Base-by-base conservation (phyloP, 345 rosid species). In the Populus simonii region DNA sequence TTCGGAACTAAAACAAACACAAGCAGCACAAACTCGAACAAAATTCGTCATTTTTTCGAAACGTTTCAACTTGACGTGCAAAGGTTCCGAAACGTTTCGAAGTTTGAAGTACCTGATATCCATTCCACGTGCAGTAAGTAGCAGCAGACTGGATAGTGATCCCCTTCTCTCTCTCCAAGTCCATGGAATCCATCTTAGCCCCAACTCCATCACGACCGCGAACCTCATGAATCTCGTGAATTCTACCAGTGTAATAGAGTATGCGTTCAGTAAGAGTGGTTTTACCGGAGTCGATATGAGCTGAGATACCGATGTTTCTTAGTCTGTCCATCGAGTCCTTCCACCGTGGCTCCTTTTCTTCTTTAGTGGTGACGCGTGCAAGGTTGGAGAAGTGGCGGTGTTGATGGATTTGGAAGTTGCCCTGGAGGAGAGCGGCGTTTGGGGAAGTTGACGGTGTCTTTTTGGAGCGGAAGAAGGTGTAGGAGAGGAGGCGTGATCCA, bases 101-200 rank as follows among this genome's bases (percentile, higher is more conserved):
- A 72, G 43, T 3, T 5, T 31, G 29, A 49, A 22, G 16, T 18
- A 92, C 99, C 96, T 94, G 89, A 82, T 89, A 94, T 81, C 78
- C 97, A 69, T 92, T 94, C 99, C 98, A 94, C 57, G 97, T 89
- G 79, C 98, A 96, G 83, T 92, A 92, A 1, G 99, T 96, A 72
- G 99, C 98, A 18, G 99, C 99, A 11, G 99, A 96, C 77, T 96
- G 98, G 79, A 96, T 96, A 0, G 99, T 96, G 79, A 96, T 94
- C n/a, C 98, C 99, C 80, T 94, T 96, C 85, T 96, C 99, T 20
- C 99, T 84, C 71, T 96, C 99, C 84, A 96, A 89, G 76, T 96
- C 99, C 99, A 94, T 96, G 38, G 97, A 94, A 69, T 96, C 99
- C 99, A 96, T 94, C 86, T 94, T 96, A 3, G 99, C 99, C 8